Evolutionary conservation across 2,329 filamentous ascomycete genomes (phyloP).

Genomic region (Sporothrix humicola): DNA sequence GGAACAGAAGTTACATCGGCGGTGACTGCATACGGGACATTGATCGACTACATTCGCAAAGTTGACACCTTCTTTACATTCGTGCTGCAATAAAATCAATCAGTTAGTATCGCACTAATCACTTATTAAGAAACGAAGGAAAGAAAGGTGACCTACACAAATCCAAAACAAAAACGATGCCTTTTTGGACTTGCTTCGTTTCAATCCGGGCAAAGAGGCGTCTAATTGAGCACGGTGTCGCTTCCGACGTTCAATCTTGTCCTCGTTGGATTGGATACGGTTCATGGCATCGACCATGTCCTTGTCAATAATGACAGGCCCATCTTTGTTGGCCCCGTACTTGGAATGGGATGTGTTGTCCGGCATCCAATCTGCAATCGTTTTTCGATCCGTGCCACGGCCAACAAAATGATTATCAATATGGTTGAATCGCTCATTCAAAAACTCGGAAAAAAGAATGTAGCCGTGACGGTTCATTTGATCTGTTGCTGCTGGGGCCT

Average conservation of each 20-base stretch:
- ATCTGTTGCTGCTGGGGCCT: slow-evolving; percentile 46
- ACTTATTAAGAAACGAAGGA: neutral
- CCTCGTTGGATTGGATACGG: neutral
- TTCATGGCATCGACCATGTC: too few relatives aligned
- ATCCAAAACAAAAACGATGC: neutral
- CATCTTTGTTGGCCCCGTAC: neutral
- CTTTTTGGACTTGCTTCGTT: slow-evolving; percentile 4
- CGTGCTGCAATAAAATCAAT: too few relatives aligned
- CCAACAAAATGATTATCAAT: slow-evolving; percentile 75
- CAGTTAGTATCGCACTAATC: too few relatives aligned
- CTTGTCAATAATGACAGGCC: slow-evolving; percentile 18
- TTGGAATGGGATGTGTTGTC: neutral
- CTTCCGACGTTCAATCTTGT: neutral
- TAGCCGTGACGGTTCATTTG: slow-evolving; percentile 44
- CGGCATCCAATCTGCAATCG: neutral
- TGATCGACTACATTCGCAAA: too few relatives aligned
- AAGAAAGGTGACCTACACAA: neutral
- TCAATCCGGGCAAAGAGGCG: neutral
- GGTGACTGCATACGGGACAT: too few relatives aligned
- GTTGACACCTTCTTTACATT: too few relatives aligned
- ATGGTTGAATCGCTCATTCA: slow-evolving; percentile 53
- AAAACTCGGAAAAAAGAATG: neutral
- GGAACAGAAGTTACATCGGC: too few relatives aligned
- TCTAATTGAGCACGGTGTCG: neutral
- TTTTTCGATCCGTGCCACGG: slow-evolving; percentile 42